Base-by-base conservation (phyloP, 345 rosid genomes). In the Arabis hirsuta region DNA sequence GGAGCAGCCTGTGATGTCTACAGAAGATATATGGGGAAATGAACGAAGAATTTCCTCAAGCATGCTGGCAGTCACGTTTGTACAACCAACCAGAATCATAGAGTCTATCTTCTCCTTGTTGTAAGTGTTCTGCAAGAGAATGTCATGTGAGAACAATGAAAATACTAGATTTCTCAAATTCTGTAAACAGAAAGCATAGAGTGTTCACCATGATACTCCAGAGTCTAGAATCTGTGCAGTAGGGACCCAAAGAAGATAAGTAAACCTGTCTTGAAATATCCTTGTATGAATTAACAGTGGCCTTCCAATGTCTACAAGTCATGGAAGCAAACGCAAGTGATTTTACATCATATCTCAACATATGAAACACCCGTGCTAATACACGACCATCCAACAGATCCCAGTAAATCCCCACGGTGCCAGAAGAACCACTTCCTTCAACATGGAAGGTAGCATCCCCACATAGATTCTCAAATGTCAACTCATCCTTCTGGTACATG, bases 291-390 rank as follows among this genome's bases (percentile, higher is more conserved):
- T 78, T 66, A 56, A 77, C 85, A 71, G 88, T 94, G 73, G 96
- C 80, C 73, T 94, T 87, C 99, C 99, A 96, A 53, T 84, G 92
- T 79, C 85, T 90, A 78, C 98, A 96, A 69, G 97, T 90, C 81
- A 85, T 81, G 71, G 99, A 90, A 62, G 97, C 92, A 79, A 84
- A 39, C 36, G 85, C 80, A 61, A 92, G 93, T 66, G 99, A 83
- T 72, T 79, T 85, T 76, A 86, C 57, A 81, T 96, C 98, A 59
- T 84, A 79, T 81, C 90, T 87, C 84, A 96, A 75, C 73, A 84
- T 84, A 85, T 96, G 97, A 74, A 87, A 96, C 64, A 92, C 83
- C 52, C 92, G 84, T 75, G 97, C 91, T 77, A 96, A 77, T 45
- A 82, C 69, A 74, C 72, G 82, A 63, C 98, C 90, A 70, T 92